Conservation (phyloP, 805 yeast species). For the Metschnikowia proteae region DNA sequence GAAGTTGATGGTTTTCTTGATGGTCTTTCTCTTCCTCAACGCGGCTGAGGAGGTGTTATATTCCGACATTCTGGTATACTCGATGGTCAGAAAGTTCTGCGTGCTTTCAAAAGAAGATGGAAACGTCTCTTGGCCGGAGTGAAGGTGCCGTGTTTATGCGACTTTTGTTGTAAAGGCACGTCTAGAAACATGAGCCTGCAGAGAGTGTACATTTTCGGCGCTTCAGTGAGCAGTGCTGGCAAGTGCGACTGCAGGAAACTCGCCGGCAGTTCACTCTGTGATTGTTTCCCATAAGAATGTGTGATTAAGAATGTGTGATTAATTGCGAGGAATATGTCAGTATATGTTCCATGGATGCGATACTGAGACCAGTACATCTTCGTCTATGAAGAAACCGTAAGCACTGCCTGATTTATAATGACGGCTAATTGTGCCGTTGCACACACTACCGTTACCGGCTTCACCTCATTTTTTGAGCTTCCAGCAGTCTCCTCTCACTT, state of each 20-base stretch:
- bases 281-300: slow-evolving; percentile 1
- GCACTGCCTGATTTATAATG: too few species aligned
- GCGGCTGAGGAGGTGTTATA: slow-evolving; percentile 36
- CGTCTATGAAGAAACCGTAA: too few species aligned
- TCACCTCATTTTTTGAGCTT: too few species aligned
- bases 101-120: background rate
- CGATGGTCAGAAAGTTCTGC: background rate
- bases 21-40: slow-evolving; percentile 63
- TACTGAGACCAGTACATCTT: too few species aligned
- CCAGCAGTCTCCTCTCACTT: too few species aligned
- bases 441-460: too few species aligned
- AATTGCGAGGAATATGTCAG: background rate
- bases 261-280: background rate
- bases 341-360: too few species aligned
- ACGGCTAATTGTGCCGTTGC: too few species aligned
- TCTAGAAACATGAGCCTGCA: slow-evolving; percentile 3
- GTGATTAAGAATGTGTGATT: background rate
- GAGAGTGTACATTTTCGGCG: background rate
- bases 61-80: slow-evolving; percentile 13
- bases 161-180: slow-evolving; percentile 6
- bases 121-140: background rate
- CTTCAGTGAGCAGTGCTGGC: background rate
- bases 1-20: slow-evolving; percentile 82
- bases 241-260: slow-evolving; percentile 1
- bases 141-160: slow-evolving; percentile 1